Conservation (phyloP, 2,329 filamentous ascomycete species). For the Pseudogymnoascus sp. region DNA sequence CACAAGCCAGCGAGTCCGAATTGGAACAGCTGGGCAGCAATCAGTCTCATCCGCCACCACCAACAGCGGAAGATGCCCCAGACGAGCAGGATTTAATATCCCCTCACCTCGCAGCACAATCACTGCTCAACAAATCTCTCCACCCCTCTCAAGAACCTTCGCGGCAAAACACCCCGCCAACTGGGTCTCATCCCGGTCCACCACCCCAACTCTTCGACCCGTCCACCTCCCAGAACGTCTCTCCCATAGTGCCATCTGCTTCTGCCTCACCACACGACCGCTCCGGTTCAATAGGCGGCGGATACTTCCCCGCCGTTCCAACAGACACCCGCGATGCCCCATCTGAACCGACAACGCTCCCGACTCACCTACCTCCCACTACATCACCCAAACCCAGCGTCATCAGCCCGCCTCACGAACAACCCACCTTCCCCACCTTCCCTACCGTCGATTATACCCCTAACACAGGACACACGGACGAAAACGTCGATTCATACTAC, state of each 20-base stretch:
- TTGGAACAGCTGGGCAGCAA: constrained; percentile 44
- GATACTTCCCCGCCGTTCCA: constrained; percentile 49
- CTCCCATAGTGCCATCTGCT: constrained; percentile 41
- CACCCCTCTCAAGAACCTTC: constrained; percentile 34
- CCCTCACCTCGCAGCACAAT: constrained; percentile 37
- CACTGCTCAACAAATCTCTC: constrained; percentile 41
- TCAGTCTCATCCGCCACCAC: constrained; percentile 16
- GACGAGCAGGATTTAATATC: constrained; percentile 47
- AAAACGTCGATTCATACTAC: constrained; percentile 31
- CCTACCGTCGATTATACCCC: constrained; percentile 27
- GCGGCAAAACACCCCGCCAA: constrained; percentile 12
- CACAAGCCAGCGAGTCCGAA: constrained; percentile 50
- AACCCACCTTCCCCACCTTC: constrained; percentile 19
- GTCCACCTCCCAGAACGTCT: constrained; percentile 36
- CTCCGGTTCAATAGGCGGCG: constrained; percentile 44
- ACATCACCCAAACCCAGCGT: background rate
- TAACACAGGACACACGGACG: constrained; percentile 24
- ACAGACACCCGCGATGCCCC: constrained; percentile 14
- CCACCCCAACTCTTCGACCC: constrained; percentile 14
- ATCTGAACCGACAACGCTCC: constrained; percentile 16
- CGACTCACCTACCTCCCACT: constrained; percentile 15
- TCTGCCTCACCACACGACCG: constrained; percentile 29
- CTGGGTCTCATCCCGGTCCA: background rate
- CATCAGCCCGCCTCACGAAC: constrained; percentile 12
- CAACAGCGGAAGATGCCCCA: constrained; percentile 52